Evolutionary conservation across 1,284 basidiomycete genomes (phyloP), one percentile per base, ranked within the genome.

Genomic region (Crepidotus sp.): DNA sequence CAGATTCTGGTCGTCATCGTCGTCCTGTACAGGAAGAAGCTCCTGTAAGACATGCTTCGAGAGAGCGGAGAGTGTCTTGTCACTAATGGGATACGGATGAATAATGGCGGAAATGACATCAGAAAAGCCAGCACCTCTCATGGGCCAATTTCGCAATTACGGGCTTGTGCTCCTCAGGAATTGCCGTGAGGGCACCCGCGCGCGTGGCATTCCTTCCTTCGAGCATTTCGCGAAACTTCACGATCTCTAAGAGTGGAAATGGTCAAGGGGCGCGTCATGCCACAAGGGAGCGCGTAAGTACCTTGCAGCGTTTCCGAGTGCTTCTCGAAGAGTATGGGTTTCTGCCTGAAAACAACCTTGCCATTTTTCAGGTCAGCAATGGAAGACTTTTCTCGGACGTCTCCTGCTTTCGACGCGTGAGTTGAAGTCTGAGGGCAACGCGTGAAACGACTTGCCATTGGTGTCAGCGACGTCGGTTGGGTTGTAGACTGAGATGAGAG

Each of bases 241-340:
- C 80, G 22, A 82, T 81, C 59, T 84, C 81, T 83, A 55, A 18
- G 17, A 6, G 48, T n/a, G 19, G 38, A 4, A 41, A 9, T 31
- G 19, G 40, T 21, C 32, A 32, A 30, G 38, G 5, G 40, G 15
- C 36, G 37, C 21, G 31, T 4, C 7, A 9, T 9, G 25, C 29
- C 40, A 27, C 30, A 29, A 36, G 25, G 32, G 22, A 40, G 18
- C 31, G 59, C 75, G 44, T 47, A n/a, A n/a, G n/a, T n/a, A 83
- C 89, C 87, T 71, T 83, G 80, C 58, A 93, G 73, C 5, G 86
- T 87, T 56, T 89, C 83, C 22, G 83, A 83, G 54, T 80, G 73
- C 57, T 84, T 82, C 58, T 88, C 80, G 45, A 86, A 76, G 0
- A 79, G 76, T 32, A 86, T 57, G 2, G 73, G 65, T 61, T 87